These are phyloP conservation scores for Phellopilus nigrolimitatus DNA, from an alignment of 1,284 basidiomycete species.

Conservation along the genomic window DNA sequence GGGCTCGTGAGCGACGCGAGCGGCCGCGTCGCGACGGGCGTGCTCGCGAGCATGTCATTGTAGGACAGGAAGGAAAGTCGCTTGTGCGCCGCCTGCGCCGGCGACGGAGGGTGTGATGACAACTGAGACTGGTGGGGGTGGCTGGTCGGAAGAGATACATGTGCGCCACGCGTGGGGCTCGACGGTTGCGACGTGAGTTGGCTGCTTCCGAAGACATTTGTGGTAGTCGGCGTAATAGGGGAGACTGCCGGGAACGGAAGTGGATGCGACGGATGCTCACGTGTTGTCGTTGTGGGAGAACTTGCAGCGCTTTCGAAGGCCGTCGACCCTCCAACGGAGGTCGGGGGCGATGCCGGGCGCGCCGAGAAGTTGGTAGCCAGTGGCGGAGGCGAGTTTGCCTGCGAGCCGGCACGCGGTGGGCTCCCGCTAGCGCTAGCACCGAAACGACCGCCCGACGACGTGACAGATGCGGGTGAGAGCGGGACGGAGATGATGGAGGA, in stretches of 20 bases:
- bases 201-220: background rate
- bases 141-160: conserved; percentile 19
- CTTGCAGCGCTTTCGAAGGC: conserved; percentile 21
- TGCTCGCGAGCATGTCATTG: conserved; percentile 73
- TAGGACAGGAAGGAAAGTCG: conserved; percentile 84
- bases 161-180: conserved; percentile 2
- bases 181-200: conserved; percentile 11
- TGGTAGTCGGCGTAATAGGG: conserved; percentile 11
- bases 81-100: conserved; percentile 46
- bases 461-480: conserved; percentile 5
- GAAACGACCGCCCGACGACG: conserved; percentile 7
- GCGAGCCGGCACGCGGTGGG: conserved; percentile 9
- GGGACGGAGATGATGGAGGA: conserved; percentile 16
- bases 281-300: conserved; percentile 23
- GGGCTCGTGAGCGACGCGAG: conserved; percentile 67
- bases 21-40: conserved; percentile 65
- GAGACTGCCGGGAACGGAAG: conserved; percentile 18
- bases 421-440: conserved; percentile 7
- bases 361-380: conserved; percentile 10
- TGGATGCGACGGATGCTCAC: conserved; percentile 25
- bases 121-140: conserved; percentile 19
- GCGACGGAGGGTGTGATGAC: conserved; percentile 51
- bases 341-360: background rate
- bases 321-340: conserved; percentile 24
- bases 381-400: conserved; percentile 9